Conservation (phyloP, 2,329 filamentous ascomycete species). For the Ophiostoma angusticollis region DNA sequence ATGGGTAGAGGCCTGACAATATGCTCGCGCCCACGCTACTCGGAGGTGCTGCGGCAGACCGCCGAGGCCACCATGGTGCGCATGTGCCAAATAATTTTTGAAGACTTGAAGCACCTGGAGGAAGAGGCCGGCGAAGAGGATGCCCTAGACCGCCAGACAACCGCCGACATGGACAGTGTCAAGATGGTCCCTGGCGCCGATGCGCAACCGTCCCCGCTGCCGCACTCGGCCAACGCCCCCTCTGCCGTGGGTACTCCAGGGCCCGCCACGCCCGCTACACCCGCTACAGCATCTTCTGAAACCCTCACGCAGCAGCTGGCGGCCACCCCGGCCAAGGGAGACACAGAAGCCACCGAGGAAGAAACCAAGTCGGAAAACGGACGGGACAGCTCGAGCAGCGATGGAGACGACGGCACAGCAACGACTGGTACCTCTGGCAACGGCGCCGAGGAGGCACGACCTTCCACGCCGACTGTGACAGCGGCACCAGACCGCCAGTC, state of each 20-base stretch:
- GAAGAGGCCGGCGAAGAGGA: conserved; percentile 59
- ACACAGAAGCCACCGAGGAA: not conserved
- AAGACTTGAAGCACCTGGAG: conserved; percentile 77
- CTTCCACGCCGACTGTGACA: not conserved
- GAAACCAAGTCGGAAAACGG: not conserved
- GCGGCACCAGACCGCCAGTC: not conserved
- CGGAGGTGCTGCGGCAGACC: conserved; percentile 76
- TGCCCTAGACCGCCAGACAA: conserved; percentile 51
- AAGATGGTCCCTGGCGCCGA: conserved; percentile 74
- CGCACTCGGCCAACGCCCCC: too few species aligned
- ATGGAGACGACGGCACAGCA: not conserved
- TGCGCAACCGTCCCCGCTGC: conserved; percentile 8
- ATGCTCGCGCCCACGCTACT: conserved; percentile 86
- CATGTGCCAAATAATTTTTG: conserved; percentile 98
- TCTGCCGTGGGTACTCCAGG: too few species aligned
- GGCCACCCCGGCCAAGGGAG: not conserved
- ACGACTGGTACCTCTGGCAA: not conserved
- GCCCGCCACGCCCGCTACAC: conserved; percentile 12
- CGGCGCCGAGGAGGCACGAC: conserved; percentile 9
- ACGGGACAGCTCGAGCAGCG: conserved; percentile 1
- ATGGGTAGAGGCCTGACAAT: conserved; percentile 97
- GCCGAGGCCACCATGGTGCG: conserved; percentile 96
- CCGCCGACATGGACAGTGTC: conserved; percentile 58
- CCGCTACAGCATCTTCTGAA: not conserved
- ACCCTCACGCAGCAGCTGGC: not conserved